Conservation (phyloP, 1,139 yeast species). For the Kurtzmaniella natalensis region DNA sequence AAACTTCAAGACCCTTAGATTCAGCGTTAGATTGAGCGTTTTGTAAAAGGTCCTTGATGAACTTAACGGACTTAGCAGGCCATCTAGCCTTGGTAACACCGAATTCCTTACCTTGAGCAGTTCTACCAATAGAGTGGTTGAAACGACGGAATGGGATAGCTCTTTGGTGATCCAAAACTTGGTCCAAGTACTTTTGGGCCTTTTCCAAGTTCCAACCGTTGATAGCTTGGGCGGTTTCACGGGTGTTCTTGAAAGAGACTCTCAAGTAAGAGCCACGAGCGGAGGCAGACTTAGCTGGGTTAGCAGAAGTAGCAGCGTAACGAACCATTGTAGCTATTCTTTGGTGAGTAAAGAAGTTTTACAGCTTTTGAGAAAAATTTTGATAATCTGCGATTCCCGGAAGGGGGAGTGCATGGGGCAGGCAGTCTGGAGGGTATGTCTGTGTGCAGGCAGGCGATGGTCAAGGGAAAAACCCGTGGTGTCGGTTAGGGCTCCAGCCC, state of each 20-base stretch:
- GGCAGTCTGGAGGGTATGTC: not conserved
- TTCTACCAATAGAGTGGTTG: slow-evolving; percentile 96
- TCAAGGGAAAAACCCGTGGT: not conserved
- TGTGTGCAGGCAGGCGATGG: not conserved
- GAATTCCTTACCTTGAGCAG: slow-evolving; percentile 99
- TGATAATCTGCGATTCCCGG: slow-evolving; percentile 4
- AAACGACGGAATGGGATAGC: slow-evolving; percentile 99
- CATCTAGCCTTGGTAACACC: slow-evolving; percentile 99
- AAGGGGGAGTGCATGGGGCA: slow-evolving; percentile 4
- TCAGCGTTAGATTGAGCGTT: slow-evolving; percentile 99
- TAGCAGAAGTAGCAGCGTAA: slow-evolving; percentile 98
- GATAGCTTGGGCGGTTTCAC: slow-evolving; percentile 98
- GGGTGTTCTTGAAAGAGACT: slow-evolving; percentile 99
- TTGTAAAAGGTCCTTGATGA: slow-evolving; percentile 88
- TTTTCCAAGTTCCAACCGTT: slow-evolving; percentile 95
- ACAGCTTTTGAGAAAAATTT: slow-evolving; percentile 7
- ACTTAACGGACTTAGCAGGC: slow-evolving; percentile 99
- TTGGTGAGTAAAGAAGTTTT: slow-evolving; percentile 3
- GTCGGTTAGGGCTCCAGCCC: slow-evolving; percentile 3
- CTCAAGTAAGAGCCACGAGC: slow-evolving; percentile 99
- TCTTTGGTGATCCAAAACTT: slow-evolving; percentile 97
- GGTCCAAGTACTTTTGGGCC: slow-evolving; percentile 95
- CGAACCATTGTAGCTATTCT: slow-evolving; percentile 43
- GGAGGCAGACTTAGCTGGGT: slow-evolving; percentile 99
- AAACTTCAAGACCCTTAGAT: slow-evolving; percentile 94